Conservation (phyloP, 352 stramenopile genomes). For the Phytophthora brassicae region DNA sequence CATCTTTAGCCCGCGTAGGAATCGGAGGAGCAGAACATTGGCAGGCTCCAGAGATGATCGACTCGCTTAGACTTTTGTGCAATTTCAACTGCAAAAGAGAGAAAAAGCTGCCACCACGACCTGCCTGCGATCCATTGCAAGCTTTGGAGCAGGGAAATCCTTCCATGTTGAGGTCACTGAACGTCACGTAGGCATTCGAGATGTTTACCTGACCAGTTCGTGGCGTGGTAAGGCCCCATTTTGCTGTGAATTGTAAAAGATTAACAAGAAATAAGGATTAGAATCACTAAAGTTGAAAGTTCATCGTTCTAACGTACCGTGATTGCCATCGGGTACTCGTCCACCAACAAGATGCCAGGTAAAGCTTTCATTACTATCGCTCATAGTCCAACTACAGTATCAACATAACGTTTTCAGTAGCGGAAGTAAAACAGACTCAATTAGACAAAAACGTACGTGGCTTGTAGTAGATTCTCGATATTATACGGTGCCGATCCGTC, state of each 20-base stretch:
- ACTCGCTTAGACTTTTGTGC: constrained; percentile 50
- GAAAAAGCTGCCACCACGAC: constrained; percentile 74
- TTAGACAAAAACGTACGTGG: constrained; percentile 32
- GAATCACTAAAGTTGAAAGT: neutral
- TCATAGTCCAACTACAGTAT: constrained; percentile 35
- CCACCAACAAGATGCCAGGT: constrained; percentile 72
- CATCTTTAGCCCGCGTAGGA: neutral
- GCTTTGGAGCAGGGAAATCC: constrained; percentile 72
- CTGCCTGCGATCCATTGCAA: constrained; percentile 75
- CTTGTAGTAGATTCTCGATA: constrained; percentile 77
- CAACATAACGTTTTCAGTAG: neutral
- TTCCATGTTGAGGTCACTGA: constrained; percentile 84
- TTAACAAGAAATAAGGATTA: constrained; percentile 1
- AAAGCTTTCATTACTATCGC: constrained; percentile 40
- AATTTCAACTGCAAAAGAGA: constrained; percentile 42
- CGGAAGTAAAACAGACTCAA: too few species aligned
- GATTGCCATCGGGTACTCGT: constrained; percentile 51
- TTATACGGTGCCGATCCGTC: constrained; percentile 69
- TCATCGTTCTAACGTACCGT: constrained; percentile 35
- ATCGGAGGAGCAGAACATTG: constrained; percentile 30
- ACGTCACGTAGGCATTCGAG: constrained; percentile 44
- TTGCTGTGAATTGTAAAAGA: constrained; percentile 34
- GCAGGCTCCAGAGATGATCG: constrained; percentile 51
- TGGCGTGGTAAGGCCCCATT: constrained; percentile 71
- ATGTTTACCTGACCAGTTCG: constrained; percentile 18